phyloP scores from a whole-genome alignment of 768 basidiomycete genomes.

The Tremella fuciformis region DNA sequence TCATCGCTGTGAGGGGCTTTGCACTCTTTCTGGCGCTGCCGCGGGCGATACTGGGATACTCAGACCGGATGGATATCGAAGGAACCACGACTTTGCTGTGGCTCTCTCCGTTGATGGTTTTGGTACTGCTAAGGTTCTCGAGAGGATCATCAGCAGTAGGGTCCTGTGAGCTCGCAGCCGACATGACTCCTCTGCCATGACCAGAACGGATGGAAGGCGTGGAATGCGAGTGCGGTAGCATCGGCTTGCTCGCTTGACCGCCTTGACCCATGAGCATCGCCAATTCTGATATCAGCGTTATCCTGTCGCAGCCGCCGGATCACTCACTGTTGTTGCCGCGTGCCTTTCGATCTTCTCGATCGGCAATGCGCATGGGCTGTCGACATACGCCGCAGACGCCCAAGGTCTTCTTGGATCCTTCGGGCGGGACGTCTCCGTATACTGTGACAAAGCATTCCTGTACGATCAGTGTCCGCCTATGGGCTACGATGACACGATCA shows the following conservation, averaged over 20 bases:
- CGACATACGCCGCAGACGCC: constrained; percentile 97
- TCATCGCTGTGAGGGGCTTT: constrained; percentile 88
- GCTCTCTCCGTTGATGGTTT: constrained; percentile 6
- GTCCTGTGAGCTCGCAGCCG: constrained; percentile 53
- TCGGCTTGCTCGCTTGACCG: constrained; percentile 48
- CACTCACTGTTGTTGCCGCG: constrained; percentile 75
- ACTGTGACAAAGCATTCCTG: constrained; percentile 96
- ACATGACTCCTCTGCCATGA: constrained; percentile 10
- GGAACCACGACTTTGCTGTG: constrained; percentile 74
- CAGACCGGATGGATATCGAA: constrained; percentile 87
- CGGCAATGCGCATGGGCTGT: constrained; percentile 91
- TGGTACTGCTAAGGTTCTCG: constrained; percentile 52
- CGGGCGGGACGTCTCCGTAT: constrained; percentile 77
- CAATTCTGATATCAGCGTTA: constrained; percentile 64
- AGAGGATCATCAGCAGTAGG: constrained; percentile 83
- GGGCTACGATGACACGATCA: no score
- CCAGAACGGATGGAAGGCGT: constrained; percentile 37
- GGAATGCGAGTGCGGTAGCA: constrained; percentile 53
- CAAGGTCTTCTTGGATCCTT: constrained; percentile 63
- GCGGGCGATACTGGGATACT: constrained; percentile 78
- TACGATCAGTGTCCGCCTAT: constrained; percentile 6
- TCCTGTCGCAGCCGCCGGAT: not conserved
- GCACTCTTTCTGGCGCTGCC: constrained; percentile 55
- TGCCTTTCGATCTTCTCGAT: constrained; percentile 65
- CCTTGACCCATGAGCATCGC: constrained; percentile 81